Evolutionary conservation across 768 basidiomycete species (phyloP).

Genomic region (Chalciporus piperatus): DNA sequence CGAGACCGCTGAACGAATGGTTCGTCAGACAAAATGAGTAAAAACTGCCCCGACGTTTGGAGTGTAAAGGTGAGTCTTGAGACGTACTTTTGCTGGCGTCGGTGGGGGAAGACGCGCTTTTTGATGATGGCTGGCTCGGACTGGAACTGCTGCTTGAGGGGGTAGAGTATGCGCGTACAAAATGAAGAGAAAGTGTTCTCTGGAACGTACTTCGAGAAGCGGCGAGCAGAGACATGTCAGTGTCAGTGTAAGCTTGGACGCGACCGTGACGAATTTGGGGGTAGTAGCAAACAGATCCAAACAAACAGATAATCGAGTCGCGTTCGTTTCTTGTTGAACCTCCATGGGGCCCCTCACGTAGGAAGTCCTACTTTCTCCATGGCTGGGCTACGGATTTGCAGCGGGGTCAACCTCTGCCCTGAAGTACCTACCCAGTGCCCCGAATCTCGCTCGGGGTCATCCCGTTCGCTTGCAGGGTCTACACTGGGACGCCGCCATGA

Average conservation of each 20-base stretch:
- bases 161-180: constrained; percentile 15
- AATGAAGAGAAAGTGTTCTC: constrained; percentile 5
- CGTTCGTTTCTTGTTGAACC: no score
- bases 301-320: no score
- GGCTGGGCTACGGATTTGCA: no score
- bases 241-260: not conserved
- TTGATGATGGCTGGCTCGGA: not conserved
- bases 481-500: no score
- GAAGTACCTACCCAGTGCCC: no score
- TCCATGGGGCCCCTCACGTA: no score
- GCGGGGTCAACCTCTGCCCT: no score
- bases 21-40: not conserved
- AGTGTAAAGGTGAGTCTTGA: not conserved
- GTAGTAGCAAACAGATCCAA: no score
- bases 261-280: not conserved
- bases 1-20: constrained; percentile 37
- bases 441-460: no score
- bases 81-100: constrained; percentile 21
- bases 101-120: constrained; percentile 1
- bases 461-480: no score
- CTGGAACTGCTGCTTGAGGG: constrained; percentile 3
- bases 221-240: constrained; percentile 20
- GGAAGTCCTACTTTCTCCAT: no score
- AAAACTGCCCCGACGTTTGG: not conserved
- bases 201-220: constrained; percentile 13